Base-by-base conservation (phyloP, 2,329 filamentous ascomycete genomes). In the Zymoseptoria ardabiliae region DNA sequence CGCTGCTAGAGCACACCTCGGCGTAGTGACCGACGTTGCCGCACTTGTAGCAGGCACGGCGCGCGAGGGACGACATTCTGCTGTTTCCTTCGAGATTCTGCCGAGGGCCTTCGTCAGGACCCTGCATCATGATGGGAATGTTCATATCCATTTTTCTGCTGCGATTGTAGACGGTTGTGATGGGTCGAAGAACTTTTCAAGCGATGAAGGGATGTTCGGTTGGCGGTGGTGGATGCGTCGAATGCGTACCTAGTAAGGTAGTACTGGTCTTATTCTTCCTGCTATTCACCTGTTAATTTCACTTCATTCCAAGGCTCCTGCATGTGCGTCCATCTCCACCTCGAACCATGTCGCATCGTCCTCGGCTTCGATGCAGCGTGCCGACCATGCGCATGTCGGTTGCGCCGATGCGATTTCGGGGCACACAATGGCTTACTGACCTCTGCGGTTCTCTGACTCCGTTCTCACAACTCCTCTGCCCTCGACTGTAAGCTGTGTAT, bases 1-100 rank as follows among this genome's bases (percentile, higher is more conserved):
- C 93, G 61, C 92, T 89, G 61, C 93, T 97, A 63, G 93, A 94
- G 88, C 94, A 99, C 69, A 96, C 92, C 84, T 97, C 92, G 66
- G 82, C 80, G 71, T 81, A 82, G 71, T 81, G 79, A 60, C 78
- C 77, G 65, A 81, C 76, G 66, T 79, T 77, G 70, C 77, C 78
- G 73, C 77, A 81, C 74, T 79, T 79, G 74, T 80, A 81, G 74
- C 79, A 81, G 63, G 79, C 79, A 66, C 79, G 77, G 68, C 79
- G 78, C 68, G 78, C 78, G 63, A 81, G 77, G 64, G 78, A 80
- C 68, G 78, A 80, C 78, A 81, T 81, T 59, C 66, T 77, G 60
- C 55, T 61, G 56, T 55, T 53, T 57, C 28, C 61, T 49, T 59
- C 59, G 50, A 52, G 55, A 49, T 59, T 61, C 58, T 65, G 59